Percentiles rank a stretch among this genome's conserved stretches.
phyloP scores from a whole-genome alignment of 208 protist genomes.

The Wallacemonas collosoma region DNA sequence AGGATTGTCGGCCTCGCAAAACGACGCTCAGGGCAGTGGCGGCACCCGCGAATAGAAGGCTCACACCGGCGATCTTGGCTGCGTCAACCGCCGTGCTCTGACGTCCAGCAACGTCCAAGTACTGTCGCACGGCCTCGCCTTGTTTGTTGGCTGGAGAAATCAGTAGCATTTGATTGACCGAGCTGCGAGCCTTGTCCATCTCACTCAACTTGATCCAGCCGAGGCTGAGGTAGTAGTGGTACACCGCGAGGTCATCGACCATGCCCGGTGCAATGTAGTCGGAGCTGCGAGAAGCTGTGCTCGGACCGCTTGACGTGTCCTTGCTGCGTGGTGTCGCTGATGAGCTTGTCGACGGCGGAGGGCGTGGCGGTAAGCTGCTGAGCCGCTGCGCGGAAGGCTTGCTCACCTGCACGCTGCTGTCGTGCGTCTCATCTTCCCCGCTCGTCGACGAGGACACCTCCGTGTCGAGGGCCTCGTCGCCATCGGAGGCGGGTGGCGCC shows the following conservation, averaged over 20 bases:
- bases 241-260: constrained; percentile 45
- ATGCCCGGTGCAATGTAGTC: constrained; percentile 11
- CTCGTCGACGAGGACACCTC: constrained; percentile 29
- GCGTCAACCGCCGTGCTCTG: constrained; percentile 32
- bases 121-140: constrained; percentile 43
- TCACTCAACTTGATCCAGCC: constrained; percentile 76
- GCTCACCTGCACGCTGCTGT: neutral
- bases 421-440: constrained; percentile 18
- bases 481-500: constrained; percentile 12
- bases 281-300: constrained; percentile 14
- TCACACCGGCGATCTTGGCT: constrained; percentile 28
- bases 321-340: constrained; percentile 12
- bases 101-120: constrained; percentile 40
- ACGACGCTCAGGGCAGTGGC: constrained; percentile 22
- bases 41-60: constrained; percentile 31
- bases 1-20: constrained; percentile 11
- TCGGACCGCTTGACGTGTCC: constrained; percentile 3
- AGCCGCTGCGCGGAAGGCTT: constrained; percentile 17
- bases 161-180: constrained; percentile 55
- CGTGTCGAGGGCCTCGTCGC: constrained; percentile 15
- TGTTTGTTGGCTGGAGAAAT: constrained; percentile 53
- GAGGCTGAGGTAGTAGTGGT: constrained; percentile 77
- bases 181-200: constrained; percentile 57
- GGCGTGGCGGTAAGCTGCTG: constrained; percentile 6
- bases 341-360: constrained; percentile 7